Conservation (phyloP, 352 stramenopile genomes). For the Pythium myriotylum region DNA sequence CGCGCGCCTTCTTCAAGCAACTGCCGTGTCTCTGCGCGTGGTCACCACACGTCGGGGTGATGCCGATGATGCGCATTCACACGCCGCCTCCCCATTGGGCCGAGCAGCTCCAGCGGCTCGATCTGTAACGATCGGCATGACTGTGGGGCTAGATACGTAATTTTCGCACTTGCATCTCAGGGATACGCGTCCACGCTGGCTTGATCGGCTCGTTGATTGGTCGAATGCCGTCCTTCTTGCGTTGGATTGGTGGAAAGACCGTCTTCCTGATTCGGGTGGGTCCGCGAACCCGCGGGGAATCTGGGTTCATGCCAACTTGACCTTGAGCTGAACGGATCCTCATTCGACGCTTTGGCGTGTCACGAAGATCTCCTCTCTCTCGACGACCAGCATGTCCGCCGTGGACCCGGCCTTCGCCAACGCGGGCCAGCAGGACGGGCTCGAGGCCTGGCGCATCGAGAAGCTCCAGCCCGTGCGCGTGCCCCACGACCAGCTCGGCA, state of each 20-base stretch:
- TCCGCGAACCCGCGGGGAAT: neutral
- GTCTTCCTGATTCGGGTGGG: neutral
- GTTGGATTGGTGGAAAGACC: constrained; percentile 5
- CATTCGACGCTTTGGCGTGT: constrained; percentile 13
- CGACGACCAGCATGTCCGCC: constrained; percentile 41
- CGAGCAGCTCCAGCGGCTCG: neutral
- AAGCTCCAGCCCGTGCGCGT: constrained; percentile 72
- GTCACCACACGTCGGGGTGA: constrained; percentile 9
- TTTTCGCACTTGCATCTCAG: constrained; percentile 2
- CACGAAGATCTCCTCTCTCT: constrained; percentile 1
- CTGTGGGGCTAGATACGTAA: neutral
- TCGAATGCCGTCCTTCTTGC: neutral
- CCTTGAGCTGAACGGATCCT: constrained; percentile 15
- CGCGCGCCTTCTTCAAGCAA: constrained; percentile 20
- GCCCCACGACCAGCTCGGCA: constrained; percentile 62
- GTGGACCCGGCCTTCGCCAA: constrained; percentile 59
- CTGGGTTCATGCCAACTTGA: constrained; percentile 5
- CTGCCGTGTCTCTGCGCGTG: constrained; percentile 17
- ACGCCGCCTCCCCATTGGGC: too few relatives aligned
- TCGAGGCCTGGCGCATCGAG: constrained; percentile 88
- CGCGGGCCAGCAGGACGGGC: constrained; percentile 61
- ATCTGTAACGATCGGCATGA: neutral
- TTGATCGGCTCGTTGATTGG: constrained; percentile 1
- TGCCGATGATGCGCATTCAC: constrained; percentile 18
- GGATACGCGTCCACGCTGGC: neutral